Base-by-base conservation (phyloP, 2,329 filamentous ascomycete species). In the Epichloe baconii region DNA sequence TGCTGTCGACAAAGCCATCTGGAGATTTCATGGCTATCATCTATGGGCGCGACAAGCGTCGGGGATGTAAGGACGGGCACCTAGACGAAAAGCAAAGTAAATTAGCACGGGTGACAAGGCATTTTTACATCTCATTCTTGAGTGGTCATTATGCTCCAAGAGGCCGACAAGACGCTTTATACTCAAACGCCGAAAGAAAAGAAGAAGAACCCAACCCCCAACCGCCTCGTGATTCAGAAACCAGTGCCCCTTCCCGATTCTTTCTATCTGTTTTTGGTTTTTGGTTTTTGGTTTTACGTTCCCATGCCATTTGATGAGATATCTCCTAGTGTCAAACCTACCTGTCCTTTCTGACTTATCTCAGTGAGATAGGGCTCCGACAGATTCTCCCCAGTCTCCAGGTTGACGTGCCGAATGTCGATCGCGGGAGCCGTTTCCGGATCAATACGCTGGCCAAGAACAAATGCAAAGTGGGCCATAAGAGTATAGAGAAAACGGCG, bases 401-500 rank as follows among this genome's bases (percentile, higher is more conserved):
- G 50, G 47, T 63, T 57, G 46, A 65, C 58, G 23, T 64, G 55
- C 44, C 57, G 54, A n/a, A 64, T 43, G 17, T 57, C 49, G 38
- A 64, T 50, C 2, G 41, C 50, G 3, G 62, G 62, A 4, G 60
- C 58, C 37, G 56, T 60, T 17, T 56, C 55, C 2, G 57, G 55
- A 37, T 60, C 61, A 17, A 63, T 45, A 23, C 40, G 50, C 47
- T 54, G 51, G 4, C 60, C 62, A 10, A 65, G 53, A 15, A 57
- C 58, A 21, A 64, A 56, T 21, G 55, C 59, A 52, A 64, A 63
- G 15, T 60, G 60, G n/a, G 58, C 58, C 57, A 64, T 61, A 17
- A 64, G 63, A 64, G 48, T 66, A 64, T 12, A 64, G 52, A 3
- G 61, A 64, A 50, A 61, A 64, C 5, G 60, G 58, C 17, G 58